Percentiles rank a stretch among this genome's conserved stretches.
These are phyloP conservation scores for Ceratobasidium sp. DNA, from an alignment of 1,284 basidiomycete species.

Conservation along the genomic window DNA sequence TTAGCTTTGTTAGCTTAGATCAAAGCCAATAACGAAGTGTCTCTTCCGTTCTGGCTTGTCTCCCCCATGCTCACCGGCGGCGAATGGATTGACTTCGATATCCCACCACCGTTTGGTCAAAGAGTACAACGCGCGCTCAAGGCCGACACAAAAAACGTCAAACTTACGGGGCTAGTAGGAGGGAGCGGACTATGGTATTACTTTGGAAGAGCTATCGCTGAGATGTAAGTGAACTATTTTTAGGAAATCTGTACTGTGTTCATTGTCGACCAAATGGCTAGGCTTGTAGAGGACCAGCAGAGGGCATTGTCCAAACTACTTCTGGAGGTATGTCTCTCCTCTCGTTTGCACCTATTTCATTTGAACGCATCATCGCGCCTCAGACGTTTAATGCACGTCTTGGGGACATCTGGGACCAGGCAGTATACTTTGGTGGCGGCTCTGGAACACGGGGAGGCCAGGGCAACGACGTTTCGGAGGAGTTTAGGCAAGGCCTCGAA, in stretches of 20 bases:
- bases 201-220: constrained; percentile 85
- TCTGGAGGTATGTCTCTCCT: constrained; percentile 66
- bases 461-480: constrained; percentile 70
- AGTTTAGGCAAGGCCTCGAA: constrained; percentile 89
- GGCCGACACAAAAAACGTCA: constrained; percentile 85
- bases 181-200: constrained; percentile 91
- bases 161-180: constrained; percentile 82
- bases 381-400: constrained; percentile 86
- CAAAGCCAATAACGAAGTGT: constrained; percentile 75
- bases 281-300: constrained; percentile 77
- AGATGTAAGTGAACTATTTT: constrained; percentile 68
- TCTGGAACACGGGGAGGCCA: constrained; percentile 64
- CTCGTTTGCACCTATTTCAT: constrained; percentile 29
- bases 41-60: constrained; percentile 88
- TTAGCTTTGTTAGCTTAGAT: constrained; percentile 65
- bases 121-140: constrained; percentile 86
- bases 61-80: constrained; percentile 85
- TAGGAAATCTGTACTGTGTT: neutral
- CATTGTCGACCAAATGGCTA: constrained; percentile 53
- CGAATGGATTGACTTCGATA: constrained; percentile 86
- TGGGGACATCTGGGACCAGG: constrained; percentile 86
- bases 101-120: constrained; percentile 79
- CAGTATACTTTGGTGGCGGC: constrained; percentile 88
- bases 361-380: constrained; percentile 20
- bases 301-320: constrained; percentile 77